phyloP scores from a whole-genome alignment of 2,329 filamentous ascomycete genomes.

The Sarocladiaceae sp. region DNA sequence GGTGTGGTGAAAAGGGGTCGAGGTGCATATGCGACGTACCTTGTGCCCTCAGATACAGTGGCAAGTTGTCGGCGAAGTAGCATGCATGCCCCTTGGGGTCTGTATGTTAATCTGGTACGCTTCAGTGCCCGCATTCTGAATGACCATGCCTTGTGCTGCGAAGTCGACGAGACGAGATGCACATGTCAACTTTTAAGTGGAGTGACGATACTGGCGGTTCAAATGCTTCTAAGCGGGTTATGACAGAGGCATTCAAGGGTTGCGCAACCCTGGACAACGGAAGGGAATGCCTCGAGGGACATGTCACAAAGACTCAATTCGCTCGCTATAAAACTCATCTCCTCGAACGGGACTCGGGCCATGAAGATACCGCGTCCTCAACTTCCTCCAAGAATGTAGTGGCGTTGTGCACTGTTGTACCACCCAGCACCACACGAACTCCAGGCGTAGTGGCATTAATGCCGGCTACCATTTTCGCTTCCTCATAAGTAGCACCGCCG shows the following conservation, averaged over 20 bases:
- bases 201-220: not conserved
- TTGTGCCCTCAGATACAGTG: constrained; percentile 12
- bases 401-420: constrained; percentile 85
- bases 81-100: not conserved
- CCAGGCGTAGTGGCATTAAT: constrained; percentile 90
- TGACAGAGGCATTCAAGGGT: not conserved
- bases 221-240: constrained; percentile 2
- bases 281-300: no score
- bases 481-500: constrained; percentile 91
- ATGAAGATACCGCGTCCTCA: constrained; percentile 78
- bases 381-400: constrained; percentile 86
- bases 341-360: constrained; percentile 61
- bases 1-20: not conserved
- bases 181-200: constrained; percentile 2
- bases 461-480: constrained; percentile 92
- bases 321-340: constrained; percentile 14
- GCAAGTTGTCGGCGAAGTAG: constrained; percentile 3
- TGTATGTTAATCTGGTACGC: not conserved
- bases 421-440: constrained; percentile 82
- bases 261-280: no score
- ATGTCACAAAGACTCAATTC: not conserved
- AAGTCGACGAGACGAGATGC: not conserved
- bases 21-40: not conserved
- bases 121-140: not conserved
- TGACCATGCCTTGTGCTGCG: not conserved